Percentiles rank a stretch among this genome's conserved stretches.
These are phyloP conservation scores for Rhodotorula kratochvilovae DNA, from an alignment of 768 basidiomycete species.

Conservation along the genomic window DNA sequence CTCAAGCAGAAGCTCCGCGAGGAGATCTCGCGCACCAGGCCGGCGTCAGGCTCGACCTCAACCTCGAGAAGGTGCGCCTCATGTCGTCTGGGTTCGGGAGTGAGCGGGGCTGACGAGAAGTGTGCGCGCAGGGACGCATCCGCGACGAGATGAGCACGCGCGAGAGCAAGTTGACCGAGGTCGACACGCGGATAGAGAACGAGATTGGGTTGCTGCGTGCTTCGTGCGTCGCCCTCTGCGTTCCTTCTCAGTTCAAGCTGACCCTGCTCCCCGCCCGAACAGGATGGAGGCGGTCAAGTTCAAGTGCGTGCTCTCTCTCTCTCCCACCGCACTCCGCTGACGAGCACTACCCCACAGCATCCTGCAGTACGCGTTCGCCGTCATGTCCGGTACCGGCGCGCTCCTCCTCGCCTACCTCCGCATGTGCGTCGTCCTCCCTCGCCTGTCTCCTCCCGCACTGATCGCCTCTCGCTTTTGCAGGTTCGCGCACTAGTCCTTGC, in stretches of 20 bases:
- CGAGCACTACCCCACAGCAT: conserved; percentile 34
- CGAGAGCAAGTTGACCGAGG: conserved; percentile 94
- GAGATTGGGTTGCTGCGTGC: conserved; percentile 39
- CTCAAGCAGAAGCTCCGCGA: conserved; percentile 87
- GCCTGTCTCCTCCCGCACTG: not conserved
- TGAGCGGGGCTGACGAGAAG: conserved; percentile 3
- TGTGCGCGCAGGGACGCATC: conserved; percentile 61
- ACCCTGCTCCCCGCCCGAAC: not conserved
- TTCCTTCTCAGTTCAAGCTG: not conserved
- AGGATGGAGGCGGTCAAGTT: conserved; percentile 52
- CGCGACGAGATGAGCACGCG: conserved; percentile 86
- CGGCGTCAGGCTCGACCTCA: conserved; percentile 87
- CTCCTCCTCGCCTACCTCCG: conserved; percentile 46
- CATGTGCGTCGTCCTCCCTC: conserved; percentile 16
- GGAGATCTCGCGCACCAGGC: conserved; percentile 89
- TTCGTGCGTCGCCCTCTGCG: not conserved
- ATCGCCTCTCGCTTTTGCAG: not conserved
- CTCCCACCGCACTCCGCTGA: not conserved
- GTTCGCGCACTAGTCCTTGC: not conserved
- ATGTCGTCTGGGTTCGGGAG: not conserved
- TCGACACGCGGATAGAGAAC: conserved; percentile 85
- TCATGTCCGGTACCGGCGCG: conserved; percentile 46
- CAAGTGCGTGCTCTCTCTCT: conserved; percentile 42
- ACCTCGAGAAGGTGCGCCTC: conserved; percentile 70
- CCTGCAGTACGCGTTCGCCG: conserved; percentile 50